These are phyloP conservation scores for Papiliotrema flavescens DNA, from an alignment of 1,284 basidiomycete genomes.

Conservation along the genomic window DNA sequence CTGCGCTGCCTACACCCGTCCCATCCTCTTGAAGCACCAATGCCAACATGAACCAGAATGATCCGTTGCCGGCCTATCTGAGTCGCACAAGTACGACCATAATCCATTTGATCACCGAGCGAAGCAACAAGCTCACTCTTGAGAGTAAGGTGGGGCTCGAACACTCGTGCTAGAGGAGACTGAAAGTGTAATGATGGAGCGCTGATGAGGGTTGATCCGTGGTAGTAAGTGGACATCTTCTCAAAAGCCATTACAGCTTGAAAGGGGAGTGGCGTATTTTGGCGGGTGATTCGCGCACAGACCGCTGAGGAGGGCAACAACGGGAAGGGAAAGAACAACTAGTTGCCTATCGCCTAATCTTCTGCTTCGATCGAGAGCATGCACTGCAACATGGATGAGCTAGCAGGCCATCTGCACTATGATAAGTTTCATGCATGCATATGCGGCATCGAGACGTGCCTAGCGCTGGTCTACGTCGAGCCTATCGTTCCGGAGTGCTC, in stretches of 20 bases:
- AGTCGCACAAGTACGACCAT: not conserved
- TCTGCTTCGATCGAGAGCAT: too few species aligned
- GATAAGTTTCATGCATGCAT: too few species aligned
- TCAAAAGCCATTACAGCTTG: slow-evolving; percentile 1
- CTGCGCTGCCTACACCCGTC: slow-evolving; percentile 4
- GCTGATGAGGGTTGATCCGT: slow-evolving; percentile 1
- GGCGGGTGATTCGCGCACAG: too few species aligned
- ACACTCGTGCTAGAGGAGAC: slow-evolving; percentile 4
- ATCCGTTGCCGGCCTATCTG: slow-evolving; percentile 6
- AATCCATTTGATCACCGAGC: slow-evolving; percentile 3
- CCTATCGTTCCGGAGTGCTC: too few species aligned
- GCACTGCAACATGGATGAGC: too few species aligned
- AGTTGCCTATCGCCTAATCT: too few species aligned
- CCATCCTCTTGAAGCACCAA: slow-evolving; percentile 3
- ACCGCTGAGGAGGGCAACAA: too few species aligned
- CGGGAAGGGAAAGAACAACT: too few species aligned
- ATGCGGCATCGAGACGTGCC: too few species aligned
- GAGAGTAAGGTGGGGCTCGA: slow-evolving; percentile 1
- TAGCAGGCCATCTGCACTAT: too few species aligned
- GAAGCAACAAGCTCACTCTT: not conserved
- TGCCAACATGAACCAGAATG: slow-evolving; percentile 3
- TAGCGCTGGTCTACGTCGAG: too few species aligned
- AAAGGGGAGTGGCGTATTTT: too few species aligned
- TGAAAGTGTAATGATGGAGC: slow-evolving; percentile 1
- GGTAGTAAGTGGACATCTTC: slow-evolving; percentile 2